These are phyloP conservation scores for Coprinopsis strossmayeri DNA, from an alignment of 768 basidiomycete genomes.

Conservation along the genomic window DNA sequence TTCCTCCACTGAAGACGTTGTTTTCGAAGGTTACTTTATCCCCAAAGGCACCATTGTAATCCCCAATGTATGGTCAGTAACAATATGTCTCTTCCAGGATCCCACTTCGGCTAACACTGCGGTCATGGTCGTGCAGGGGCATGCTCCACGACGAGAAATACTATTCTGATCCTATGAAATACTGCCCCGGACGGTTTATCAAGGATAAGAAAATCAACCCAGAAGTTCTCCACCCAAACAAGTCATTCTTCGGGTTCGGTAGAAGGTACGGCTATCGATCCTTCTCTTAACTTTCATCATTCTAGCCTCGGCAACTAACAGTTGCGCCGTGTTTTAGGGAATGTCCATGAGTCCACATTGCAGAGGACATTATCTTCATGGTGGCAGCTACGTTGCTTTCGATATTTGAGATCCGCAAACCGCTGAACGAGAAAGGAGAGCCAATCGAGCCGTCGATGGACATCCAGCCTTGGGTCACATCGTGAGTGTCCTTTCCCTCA, in stretches of 20 bases:
- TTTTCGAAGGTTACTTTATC: slow-evolving; percentile 38
- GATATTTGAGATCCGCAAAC: not conserved
- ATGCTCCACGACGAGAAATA: slow-evolving; percentile 19
- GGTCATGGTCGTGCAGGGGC: not conserved
- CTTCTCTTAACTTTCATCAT: not conserved
- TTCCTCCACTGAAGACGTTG: slow-evolving; percentile 29
- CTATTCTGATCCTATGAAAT: slow-evolving; percentile 15
- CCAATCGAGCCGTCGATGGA: not conserved
- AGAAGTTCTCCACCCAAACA: not conserved
- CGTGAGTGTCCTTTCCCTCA: not conserved
- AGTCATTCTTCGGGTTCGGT: not conserved
- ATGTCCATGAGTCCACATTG: not conserved
- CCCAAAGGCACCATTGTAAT: slow-evolving; percentile 34
- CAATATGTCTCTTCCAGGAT: not conserved
- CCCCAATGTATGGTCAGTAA: slow-evolving; percentile 31
- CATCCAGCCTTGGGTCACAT: not conserved
- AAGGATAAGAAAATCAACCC: slow-evolving; percentile 15
- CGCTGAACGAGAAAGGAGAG: not conserved
- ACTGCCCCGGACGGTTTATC: slow-evolving; percentile 29
- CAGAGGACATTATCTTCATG: not conserved
- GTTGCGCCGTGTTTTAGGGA: not conserved
- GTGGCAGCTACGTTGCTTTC: not conserved
- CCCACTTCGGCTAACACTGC: not conserved
- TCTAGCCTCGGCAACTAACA: no score
- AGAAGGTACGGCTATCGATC: not conserved